A percentile compares a stretch with the other conserved stretches of the same genome.
phyloP scores from a whole-genome alignment of 2,329 filamentous ascomycete genomes.

The Microsporum audouinii region DNA sequence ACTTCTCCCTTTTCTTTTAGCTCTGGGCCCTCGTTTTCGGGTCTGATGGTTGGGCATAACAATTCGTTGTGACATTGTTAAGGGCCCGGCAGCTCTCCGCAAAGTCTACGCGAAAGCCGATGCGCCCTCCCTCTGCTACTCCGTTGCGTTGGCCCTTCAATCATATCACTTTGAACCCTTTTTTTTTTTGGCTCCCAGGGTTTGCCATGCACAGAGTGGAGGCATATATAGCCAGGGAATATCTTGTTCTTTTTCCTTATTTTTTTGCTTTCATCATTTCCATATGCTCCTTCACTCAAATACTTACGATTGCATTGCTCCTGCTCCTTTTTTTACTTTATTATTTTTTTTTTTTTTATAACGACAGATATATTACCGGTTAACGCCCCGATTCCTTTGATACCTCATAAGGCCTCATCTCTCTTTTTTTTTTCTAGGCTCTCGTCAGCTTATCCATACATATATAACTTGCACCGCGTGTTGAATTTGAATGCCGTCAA shows the following conservation, averaged over 20 bases:
- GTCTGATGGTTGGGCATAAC: background rate
- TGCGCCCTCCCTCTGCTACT: background rate
- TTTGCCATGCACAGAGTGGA: background rate
- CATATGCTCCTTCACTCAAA: background rate
- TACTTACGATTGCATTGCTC: background rate
- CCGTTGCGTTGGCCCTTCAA: background rate
- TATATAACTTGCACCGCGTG: background rate
- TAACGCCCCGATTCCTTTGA: background rate
- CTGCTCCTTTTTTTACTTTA: background rate
- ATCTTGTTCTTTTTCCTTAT: background rate
- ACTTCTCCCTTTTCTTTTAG: background rate
- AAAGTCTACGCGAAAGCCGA: background rate
- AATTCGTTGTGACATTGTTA: background rate
- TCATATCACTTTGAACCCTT: background rate
- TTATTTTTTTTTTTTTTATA: background rate
- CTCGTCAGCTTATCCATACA: background rate
- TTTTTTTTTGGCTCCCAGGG: background rate
- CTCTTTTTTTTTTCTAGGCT: background rate
- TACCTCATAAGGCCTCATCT: background rate
- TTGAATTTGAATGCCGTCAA: background rate
- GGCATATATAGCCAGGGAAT: conserved; percentile 2
- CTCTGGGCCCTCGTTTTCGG: background rate
- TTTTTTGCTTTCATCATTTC: background rate
- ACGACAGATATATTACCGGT: background rate
- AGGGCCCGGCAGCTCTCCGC: background rate